Percentiles rank a stretch among this genome's conserved stretches.
phyloP scores from a whole-genome alignment of 129 eudicot species.

The Deinandra increscens region DNA sequence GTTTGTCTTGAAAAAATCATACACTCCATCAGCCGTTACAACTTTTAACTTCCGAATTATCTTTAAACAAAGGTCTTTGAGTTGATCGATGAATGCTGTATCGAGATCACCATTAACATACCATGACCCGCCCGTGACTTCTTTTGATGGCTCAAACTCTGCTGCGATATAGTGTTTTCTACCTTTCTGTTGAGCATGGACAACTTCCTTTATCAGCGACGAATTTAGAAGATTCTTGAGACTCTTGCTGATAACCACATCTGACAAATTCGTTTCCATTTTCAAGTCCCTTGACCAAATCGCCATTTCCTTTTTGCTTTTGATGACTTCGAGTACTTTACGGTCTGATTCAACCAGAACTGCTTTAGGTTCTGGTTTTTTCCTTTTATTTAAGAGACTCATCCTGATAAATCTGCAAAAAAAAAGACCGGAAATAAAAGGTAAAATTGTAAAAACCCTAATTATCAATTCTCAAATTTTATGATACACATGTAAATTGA shows the following conservation, averaged over 20 bases:
- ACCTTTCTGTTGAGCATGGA: conserved; percentile 48
- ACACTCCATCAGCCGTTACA: conserved; percentile 50
- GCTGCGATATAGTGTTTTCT: conserved; percentile 64
- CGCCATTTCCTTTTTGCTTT: conserved; percentile 55
- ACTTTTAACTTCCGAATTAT: conserved; percentile 38
- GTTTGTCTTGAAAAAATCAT: conserved; percentile 29
- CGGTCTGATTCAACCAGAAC: conserved; percentile 44
- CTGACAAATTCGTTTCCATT: conserved; percentile 32
- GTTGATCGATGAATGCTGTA: conserved; percentile 32
- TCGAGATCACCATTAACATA: conserved; percentile 71
- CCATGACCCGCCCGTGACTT: conserved; percentile 81
- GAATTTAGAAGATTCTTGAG: conserved; percentile 36
- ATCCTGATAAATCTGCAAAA: conserved; percentile 24
- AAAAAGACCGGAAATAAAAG: not conserved
- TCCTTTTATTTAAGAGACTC: conserved; percentile 58
- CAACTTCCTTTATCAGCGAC: conserved; percentile 58
- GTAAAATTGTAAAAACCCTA: too few species aligned
- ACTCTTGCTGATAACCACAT: conserved; percentile 33
- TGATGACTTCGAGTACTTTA: conserved; percentile 43
- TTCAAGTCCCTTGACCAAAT: conserved; percentile 55
- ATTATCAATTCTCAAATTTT: too few species aligned
- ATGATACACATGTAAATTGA: not conserved
- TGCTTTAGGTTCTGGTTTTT: conserved; percentile 37
- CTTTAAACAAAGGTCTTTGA: conserved; percentile 36
- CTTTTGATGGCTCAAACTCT: conserved; percentile 72